phyloP scores from a whole-genome alignment of 164 flowering plant species.

The Santalum album region DNA sequence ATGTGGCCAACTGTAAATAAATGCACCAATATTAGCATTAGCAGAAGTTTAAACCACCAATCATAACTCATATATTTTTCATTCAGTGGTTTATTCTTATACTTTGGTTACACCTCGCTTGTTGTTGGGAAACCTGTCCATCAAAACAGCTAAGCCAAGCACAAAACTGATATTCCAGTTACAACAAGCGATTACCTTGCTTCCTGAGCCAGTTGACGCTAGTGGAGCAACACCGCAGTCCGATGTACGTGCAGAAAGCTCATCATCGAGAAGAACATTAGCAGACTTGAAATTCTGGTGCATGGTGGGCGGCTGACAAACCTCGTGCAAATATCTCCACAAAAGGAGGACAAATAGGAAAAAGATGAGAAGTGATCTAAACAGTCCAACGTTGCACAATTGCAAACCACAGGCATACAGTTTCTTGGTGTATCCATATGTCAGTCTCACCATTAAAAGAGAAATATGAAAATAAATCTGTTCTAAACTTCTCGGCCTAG shows the following conservation, averaged over 20 bases:
- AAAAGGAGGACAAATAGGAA: conserved; percentile 5
- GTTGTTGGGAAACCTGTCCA: too few relatives aligned
- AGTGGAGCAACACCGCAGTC: conserved; percentile 76
- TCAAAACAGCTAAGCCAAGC: too few relatives aligned
- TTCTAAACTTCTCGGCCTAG: background rate
- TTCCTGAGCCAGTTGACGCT: conserved; percentile 28
- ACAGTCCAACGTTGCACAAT: background rate
- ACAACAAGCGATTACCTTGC: conserved; percentile 32
- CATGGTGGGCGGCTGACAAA: conserved; percentile 57
- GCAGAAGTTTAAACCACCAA: too few relatives aligned
- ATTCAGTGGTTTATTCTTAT: too few relatives aligned
- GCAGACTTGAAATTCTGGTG: conserved; percentile 71
- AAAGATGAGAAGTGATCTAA: background rate
- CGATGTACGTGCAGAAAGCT: conserved; percentile 42
- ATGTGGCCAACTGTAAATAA: conserved; percentile 24
- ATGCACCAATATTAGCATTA: conserved; percentile 6
- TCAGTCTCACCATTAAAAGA: background rate
- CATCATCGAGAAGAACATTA: conserved; percentile 69
- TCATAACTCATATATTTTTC: too few relatives aligned
- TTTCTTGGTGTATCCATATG: background rate
- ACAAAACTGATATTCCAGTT: background rate
- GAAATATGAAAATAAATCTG: background rate
- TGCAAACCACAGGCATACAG: background rate
- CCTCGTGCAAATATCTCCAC: conserved; percentile 72
- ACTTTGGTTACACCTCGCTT: too few relatives aligned